Evolutionary conservation across 2,329 filamentous ascomycete genomes (phyloP), one percentile per base, ranked within the genome.

Genomic region (Diaporthe sp.): DNA sequence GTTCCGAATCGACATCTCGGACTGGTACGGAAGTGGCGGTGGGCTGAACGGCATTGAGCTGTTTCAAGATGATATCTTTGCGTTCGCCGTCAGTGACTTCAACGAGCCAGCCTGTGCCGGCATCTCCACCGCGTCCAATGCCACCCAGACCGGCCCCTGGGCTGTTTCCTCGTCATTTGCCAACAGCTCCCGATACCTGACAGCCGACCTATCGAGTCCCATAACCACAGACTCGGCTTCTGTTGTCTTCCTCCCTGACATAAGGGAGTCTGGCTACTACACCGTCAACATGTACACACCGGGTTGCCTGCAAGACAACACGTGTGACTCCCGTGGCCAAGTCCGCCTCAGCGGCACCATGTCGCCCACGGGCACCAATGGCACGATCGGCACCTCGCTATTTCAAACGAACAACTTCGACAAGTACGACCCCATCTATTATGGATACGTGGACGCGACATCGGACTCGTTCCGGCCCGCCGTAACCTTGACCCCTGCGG

Each of bases 341-440:
- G 93, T 98, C 75, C 95, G 95, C 79, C 88, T 99, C 71, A 96
- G 94, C 1, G 94, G 92, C 47, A 89, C 88, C 34, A 92, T 97
- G 87, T 90, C 76, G 3, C 71, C 91, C 3, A 85, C 87, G 79
- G 85, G 31, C 31, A 61, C 73, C 5, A 71, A 77, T 31, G 80
- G 88, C 81, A 80, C 85, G 74, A 81, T 84, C 79, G 88, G 90
- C 39, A 91, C 88, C 0, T 89, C 90, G 0, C 86, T 98, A 10
- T 97, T 90, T 82, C 97, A 99, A 84, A 98, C 96, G 25, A 99
- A 99, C 85, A 90, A 97, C 82, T 97, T 93, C 83, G 96, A 98
- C 87, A 99, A 99, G 84, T 98, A 98, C 81, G 97, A 99, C 82
- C 92, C 94, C 79, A 92, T 99, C 75, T 98, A 95, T 85, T 94